Evolutionary conservation across 2,329 filamentous ascomycete genomes (phyloP).

Genomic region (Alternaria postmessia): DNA sequence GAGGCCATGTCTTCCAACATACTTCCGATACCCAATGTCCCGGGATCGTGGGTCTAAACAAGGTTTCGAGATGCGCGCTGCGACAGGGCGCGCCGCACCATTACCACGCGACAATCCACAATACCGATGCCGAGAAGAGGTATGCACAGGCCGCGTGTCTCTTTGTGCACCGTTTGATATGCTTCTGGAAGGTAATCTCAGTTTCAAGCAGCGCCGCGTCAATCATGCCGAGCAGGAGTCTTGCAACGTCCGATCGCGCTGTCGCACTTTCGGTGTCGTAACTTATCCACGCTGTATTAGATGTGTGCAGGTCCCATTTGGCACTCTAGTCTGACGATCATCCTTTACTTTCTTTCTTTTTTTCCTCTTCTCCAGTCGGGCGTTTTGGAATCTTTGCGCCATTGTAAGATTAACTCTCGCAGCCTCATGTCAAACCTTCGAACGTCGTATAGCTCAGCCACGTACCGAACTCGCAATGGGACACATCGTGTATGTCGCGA

Average conservation of each 20-base stretch:
- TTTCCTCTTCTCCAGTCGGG: constrained; percentile 5
- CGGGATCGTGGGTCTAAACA: constrained; percentile 10
- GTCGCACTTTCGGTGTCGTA: constrained; percentile 14
- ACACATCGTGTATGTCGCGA: constrained; percentile 27
- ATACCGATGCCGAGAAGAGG: neutral
- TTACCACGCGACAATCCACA: constrained; percentile 2
- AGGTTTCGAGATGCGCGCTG: constrained; percentile 19
- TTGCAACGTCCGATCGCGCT: constrained; percentile 10
- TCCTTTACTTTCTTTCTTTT: constrained; percentile 7
- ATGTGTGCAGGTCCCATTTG: constrained; percentile 11
- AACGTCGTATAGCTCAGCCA: constrained; percentile 13
- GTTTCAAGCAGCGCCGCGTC: constrained; percentile 19
- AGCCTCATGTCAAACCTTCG: constrained; percentile 21
- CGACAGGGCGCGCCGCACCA: constrained; percentile 19
- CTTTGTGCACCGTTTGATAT: constrained; percentile 9
- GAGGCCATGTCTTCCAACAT: neutral
- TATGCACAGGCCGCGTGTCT: constrained; percentile 5
- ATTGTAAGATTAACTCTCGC: constrained; percentile 1
- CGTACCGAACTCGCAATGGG: constrained; percentile 22
- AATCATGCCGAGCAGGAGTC: constrained; percentile 10
- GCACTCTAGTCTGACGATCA: neutral
- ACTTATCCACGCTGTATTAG: constrained; percentile 15
- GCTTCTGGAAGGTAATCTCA: constrained; percentile 13
- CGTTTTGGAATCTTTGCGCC: constrained; percentile 4
- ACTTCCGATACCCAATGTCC: neutral